Evolutionary conservation across 2,329 filamentous ascomycete genomes (phyloP), one percentile per base, ranked within the genome.

Genomic region (Trichoderma oligosporum): DNA sequence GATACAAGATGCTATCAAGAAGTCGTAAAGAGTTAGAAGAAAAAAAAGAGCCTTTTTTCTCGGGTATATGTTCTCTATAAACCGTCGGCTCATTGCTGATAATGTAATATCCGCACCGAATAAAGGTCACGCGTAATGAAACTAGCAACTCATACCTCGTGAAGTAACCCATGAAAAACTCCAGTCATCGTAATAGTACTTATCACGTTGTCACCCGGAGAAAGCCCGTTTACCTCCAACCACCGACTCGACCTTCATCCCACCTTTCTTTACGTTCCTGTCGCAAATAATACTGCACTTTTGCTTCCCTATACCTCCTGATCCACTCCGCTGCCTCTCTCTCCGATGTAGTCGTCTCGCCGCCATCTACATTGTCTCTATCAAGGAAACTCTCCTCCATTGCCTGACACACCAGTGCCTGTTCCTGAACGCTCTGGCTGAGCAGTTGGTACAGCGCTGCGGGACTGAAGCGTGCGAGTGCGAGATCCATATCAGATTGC

Each of bases 311-410:
- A 62, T 96, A 88, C 65, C 88, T 77, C 66, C 86, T 81, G 18
- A 96, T 83, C 85, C 94, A 97, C 60, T 97, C 93, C 2, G 80
- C 78, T 24, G 88, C 85, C 73, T 97, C 94, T 67, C 89, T 83
- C 74, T 96, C 92, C 22, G 82, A 85, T 3, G 87, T 88, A 7
- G 44, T 41, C 31, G 69, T 58, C 27, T 60, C 63, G 4, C 61
- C 68, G 8, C 69, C 71, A 9, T 67, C 70, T 8, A 66, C 72
- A 3, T 73, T 76, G 42, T 76, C 45, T 8, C 53, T 73, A 39
- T 95, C 91, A 1, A 97, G 75, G 69, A 97, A 97, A 65, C 92
- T 97, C 75, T 96, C 93, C 74, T 97, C 92, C 57, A 97, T 79
- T 1, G 89, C 91, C 58, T 82, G 79, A 63, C 92, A 92, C 14